Evolutionary conservation across 2,329 filamentous ascomycete species (phyloP).

Genomic region (Neofusicoccum laricinum): DNA sequence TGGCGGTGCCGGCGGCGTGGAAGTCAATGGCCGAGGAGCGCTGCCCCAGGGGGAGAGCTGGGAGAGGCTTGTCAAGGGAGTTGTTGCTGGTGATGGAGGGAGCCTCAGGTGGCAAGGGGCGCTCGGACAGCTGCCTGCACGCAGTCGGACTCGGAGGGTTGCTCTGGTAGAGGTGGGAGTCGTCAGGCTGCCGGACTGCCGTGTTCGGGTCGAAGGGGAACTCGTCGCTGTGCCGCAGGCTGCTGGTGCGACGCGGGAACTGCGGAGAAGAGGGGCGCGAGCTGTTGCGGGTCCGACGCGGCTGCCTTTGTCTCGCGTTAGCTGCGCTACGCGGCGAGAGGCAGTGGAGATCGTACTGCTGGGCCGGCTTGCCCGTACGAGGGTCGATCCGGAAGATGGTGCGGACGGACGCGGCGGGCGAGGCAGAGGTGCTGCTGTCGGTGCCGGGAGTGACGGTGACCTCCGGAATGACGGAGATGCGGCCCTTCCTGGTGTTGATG

Average conservation of each 20-base stretch:
- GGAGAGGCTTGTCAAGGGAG: not conserved
- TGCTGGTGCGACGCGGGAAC: not conserved
- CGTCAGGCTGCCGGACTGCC: not conserved
- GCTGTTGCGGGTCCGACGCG: no score
- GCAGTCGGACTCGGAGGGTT: not conserved
- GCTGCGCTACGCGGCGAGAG: not conserved
- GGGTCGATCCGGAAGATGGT: not conserved
- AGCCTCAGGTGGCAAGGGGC: not conserved
- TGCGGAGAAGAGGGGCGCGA: not conserved
- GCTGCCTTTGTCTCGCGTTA: not conserved
- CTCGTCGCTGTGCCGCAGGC: not conserved
- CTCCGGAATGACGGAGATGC: not conserved
- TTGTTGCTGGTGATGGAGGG: not conserved
- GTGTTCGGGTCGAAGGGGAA: not conserved
- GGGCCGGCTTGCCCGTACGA: not conserved
- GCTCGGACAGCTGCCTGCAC: not conserved
- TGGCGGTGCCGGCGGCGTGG: not conserved
- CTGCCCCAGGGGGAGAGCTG: not conserved
- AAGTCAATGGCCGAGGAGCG: not conserved
- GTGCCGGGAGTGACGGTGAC: not conserved
- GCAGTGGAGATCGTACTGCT: not conserved
- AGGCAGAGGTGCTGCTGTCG: not conserved
- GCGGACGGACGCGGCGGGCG: not conserved
- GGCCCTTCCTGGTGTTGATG: not conserved
- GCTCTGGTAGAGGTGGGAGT: not conserved